These are phyloP conservation scores for Suillus cothurnatus DNA, from an alignment of 768 basidiomycete genomes.

Conservation along the genomic window DNA sequence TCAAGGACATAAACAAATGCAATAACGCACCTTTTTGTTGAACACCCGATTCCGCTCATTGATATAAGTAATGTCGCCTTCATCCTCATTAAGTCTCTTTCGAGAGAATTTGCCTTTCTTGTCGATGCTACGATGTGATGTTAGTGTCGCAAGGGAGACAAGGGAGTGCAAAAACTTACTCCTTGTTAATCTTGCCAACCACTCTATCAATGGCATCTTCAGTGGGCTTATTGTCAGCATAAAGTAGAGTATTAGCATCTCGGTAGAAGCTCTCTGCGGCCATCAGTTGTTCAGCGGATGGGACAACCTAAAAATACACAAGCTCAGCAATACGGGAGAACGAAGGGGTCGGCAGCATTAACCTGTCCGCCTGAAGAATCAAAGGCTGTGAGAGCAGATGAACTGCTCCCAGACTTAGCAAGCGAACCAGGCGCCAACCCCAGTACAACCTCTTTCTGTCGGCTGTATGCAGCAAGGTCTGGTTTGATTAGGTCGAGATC, in stretches of 20 bases:
- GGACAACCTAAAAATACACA: slow-evolving; percentile 42
- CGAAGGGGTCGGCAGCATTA: slow-evolving; percentile 27
- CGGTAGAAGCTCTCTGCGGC: slow-evolving; percentile 86
- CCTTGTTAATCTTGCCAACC: slow-evolving; percentile 87
- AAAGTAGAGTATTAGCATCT: slow-evolving; percentile 89
- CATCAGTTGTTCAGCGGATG: slow-evolving; percentile 61
- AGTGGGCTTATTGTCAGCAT: slow-evolving; percentile 92
- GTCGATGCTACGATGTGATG: slow-evolving; percentile 62
- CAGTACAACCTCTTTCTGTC: slow-evolving; percentile 84
- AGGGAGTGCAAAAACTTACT: slow-evolving; percentile 55
- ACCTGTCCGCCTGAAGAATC: slow-evolving; percentile 49
- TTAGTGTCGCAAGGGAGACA: neutral
- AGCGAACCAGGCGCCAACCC: slow-evolving; percentile 75
- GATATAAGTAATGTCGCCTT: slow-evolving; percentile 98
- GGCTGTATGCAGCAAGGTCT: slow-evolving; percentile 83
- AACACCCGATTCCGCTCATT: slow-evolving; percentile 98
- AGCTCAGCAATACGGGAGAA: slow-evolving; percentile 12
- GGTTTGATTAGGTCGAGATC: slow-evolving; percentile 88
- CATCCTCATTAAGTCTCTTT: slow-evolving; percentile 87
- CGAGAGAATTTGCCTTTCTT: slow-evolving; percentile 89
- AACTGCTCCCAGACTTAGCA: slow-evolving; percentile 38
- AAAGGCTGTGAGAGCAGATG: slow-evolving; percentile 49
- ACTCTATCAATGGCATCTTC: slow-evolving; percentile 96
- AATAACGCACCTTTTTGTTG: slow-evolving; percentile 82
- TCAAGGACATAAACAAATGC: neutral